Evolutionary conservation across 2,329 filamentous ascomycete genomes (phyloP), one percentile per base, ranked within the genome.

Genomic region (Exophiala viscosa): DNA sequence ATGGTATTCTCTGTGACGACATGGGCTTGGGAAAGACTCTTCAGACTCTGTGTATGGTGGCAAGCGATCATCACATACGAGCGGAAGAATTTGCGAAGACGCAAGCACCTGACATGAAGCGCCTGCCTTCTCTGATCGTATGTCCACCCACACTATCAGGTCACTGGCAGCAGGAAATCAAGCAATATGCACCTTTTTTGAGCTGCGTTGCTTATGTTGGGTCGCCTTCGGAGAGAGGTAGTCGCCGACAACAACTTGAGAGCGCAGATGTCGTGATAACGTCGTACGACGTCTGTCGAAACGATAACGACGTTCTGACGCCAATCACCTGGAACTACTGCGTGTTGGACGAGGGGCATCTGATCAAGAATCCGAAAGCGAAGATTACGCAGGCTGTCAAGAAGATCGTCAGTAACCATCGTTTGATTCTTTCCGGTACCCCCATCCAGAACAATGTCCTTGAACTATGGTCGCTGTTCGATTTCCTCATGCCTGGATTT

Each of bases 401-500:
- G 76, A 83, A 83, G 53, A 78, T 99, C 32, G 73, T 83, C 5
- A 96, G 90, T 67, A 97, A 99, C 63, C 95, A 99, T 67, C 87
- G 93, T 15, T 80, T 99, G 44, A 99, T 99, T 61, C 81, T 99
- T 3, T 99, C 93, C 0, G 93, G 93, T 36, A 99, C 93, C 1
- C 93, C 93, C 0, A 97, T 97, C 60, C 92, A 97, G 69, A 97
- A 97, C 70, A 97, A 97, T 61, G 92, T 99, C 2, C 74, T 99
- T 44, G 92, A 99, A 68, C 77, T 99, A 3, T 99, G 92, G 92
- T 97, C 92, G 0, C 78, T 99, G 3, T 99, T 99, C 67, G 93
- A 99, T 72, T 99, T 99, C 74, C 77, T 99, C 55, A 99, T 99
- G 93, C 93, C 95, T 2, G 95, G 93, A 2, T 99, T 99, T 76